Percentiles rank a stretch among this genome's conserved stretches.
These are phyloP conservation scores for Flaveria brownii DNA, from an alignment of 129 eudicot species.

Conservation along the genomic window DNA sequence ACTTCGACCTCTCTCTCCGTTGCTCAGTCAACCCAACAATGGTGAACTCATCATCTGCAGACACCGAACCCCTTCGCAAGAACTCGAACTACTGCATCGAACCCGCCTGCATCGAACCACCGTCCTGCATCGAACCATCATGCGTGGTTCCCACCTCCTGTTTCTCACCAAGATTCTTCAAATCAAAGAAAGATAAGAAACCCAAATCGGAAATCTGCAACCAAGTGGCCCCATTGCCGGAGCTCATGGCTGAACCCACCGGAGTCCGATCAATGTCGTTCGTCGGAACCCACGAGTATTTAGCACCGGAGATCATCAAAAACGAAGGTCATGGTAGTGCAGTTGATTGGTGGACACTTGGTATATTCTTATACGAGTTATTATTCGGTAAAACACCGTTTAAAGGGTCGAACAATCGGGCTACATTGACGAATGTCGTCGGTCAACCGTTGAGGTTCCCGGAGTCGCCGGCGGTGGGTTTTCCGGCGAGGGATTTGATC, in stretches of 20 bases:
- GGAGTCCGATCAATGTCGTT: slow-evolving; percentile 95
- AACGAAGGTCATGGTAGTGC: slow-evolving; percentile 97
- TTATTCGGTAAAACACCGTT: slow-evolving; percentile 89
- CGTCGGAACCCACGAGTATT: slow-evolving; percentile 93
- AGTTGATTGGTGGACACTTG: slow-evolving; percentile 97
- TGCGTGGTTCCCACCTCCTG: slow-evolving; percentile 85
- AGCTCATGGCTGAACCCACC: slow-evolving; percentile 94
- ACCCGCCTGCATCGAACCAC: slow-evolving; percentile 77
- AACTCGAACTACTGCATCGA: slow-evolving; percentile 63
- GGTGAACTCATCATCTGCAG: slow-evolving; percentile 56
- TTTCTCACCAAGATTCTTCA: slow-evolving; percentile 75
- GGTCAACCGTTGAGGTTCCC: slow-evolving; percentile 87
- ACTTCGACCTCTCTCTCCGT: slow-evolving; percentile 90
- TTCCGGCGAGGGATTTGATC: slow-evolving; percentile 74
- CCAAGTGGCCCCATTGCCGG: slow-evolving; percentile 83
- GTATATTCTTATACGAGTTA: slow-evolving; percentile 75
- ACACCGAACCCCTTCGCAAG: slow-evolving; percentile 45
- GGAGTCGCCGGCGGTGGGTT: slow-evolving; percentile 80
- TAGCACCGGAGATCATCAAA: slow-evolving; percentile 91
- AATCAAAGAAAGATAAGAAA: slow-evolving; percentile 68
- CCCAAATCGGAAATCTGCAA: slow-evolving; percentile 62
- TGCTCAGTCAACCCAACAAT: slow-evolving; percentile 85
- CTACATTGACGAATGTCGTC: slow-evolving; percentile 81
- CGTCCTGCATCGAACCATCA: slow-evolving; percentile 86
- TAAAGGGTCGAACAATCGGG: slow-evolving; percentile 80